Evolutionary conservation across 1,139 yeast genomes (phyloP), one percentile per base, ranked within the genome.

Genomic region (Pichia terricola): DNA sequence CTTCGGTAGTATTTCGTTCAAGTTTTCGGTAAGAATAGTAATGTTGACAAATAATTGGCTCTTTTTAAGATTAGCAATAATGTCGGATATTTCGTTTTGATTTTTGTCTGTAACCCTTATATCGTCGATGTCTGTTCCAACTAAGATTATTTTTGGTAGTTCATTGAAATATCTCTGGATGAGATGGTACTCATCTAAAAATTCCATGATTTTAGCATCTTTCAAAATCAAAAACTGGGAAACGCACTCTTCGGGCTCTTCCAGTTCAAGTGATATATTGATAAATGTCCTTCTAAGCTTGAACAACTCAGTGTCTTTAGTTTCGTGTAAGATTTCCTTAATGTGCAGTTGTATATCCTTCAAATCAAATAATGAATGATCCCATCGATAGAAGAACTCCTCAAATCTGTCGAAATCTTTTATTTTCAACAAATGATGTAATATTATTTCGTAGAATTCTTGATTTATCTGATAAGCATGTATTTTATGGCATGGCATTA

Each of bases 211-310:
- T n/a, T 72, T 56, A 0, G 68, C 59, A 56, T 84, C 88, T 48
- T 71, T 67, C 31, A 82, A 61, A 28, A 60, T 61, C 9, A 82
- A 67, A 52, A 85, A 64, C 57, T 84, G 89, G 0, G 68, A 67
- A 2, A 83, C 78, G 0, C 95, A 87, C 34, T 72, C 70, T 6
- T 67, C 64, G 2, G 82, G 84, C 38, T 81, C 81, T 26, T 74
- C 73, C 0, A 78, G 63, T 39, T 70, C 67, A 9, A 81, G 66
- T 51, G 81, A 82, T 8, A 87, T 56, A 25, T 70, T 66, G 7
- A 85, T 76, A 33, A 84, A 64, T 33, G 74, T 67, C 40, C 69
- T 63, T 44, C 85, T 67, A 30, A 80, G 62, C 47, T 35, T 22
- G 40, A 8, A 4, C 35, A 56, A 11, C 47, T 36, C 31, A 28